Evolutionary conservation across 257 asterid species (phyloP).

Genomic region (Linderniella brevidens): DNA sequence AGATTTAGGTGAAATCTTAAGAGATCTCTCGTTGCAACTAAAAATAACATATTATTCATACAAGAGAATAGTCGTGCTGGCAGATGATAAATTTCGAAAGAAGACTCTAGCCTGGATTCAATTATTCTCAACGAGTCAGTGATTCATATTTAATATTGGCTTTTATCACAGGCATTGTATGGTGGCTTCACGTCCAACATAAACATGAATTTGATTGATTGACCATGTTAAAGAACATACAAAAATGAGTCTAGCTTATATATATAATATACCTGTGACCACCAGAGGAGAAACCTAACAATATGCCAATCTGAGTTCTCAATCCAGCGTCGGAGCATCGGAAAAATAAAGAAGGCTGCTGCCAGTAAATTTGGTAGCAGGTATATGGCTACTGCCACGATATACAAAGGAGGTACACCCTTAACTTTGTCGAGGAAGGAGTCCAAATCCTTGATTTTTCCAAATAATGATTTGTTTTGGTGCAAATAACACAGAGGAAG

Average conservation of each 20-base stretch:
- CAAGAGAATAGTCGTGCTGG: too few species aligned
- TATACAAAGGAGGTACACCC: slow-evolving; percentile 83
- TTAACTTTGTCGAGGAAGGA: slow-evolving; percentile 49
- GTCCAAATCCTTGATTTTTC: slow-evolving; percentile 23
- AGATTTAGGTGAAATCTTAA: slow-evolving; percentile 2
- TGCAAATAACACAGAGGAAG: slow-evolving; percentile 63
- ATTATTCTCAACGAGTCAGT: too few species aligned
- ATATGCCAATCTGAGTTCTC: slow-evolving; percentile 92
- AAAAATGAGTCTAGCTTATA: neutral
- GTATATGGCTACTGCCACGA: slow-evolving; percentile 60
- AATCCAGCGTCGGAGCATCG: slow-evolving; percentile 89
- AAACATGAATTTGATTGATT: too few species aligned
- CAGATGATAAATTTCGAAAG: too few species aligned
- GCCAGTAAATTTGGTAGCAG: slow-evolving; percentile 72
- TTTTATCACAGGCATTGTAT: too few species aligned
- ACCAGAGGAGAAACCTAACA: slow-evolving; percentile 83
- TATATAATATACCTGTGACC: slow-evolving; percentile 68
- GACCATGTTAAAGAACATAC: too few species aligned
- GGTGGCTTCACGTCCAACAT: too few species aligned
- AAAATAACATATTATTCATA: too few species aligned
- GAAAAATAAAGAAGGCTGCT: slow-evolving; percentile 59
- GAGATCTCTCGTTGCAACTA: too few species aligned
- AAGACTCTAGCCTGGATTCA: too few species aligned
- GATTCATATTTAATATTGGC: too few species aligned
- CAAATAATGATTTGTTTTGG: slow-evolving; percentile 29